A percentile compares a stretch with the other conserved stretches of the same genome.
phyloP scores from a whole-genome alignment of 768 basidiomycete species.

The Termitomyces sp. region DNA sequence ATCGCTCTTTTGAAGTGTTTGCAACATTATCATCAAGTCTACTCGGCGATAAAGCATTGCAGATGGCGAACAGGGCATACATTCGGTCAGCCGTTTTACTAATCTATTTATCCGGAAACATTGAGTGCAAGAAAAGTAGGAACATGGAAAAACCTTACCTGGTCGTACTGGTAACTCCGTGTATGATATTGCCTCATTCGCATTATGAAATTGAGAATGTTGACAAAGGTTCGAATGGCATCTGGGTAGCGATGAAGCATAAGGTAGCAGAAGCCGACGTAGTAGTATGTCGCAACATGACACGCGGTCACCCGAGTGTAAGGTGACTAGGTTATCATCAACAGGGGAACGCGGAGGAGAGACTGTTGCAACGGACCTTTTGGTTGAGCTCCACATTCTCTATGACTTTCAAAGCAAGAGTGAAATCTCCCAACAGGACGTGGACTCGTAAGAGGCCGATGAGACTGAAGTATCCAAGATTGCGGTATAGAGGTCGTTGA shows the following conservation, averaged over 20 bases:
- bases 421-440: constrained; percentile 93
- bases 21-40: constrained; percentile 93
- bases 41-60: constrained; percentile 89
- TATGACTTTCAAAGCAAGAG: constrained; percentile 92
- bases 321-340: constrained; percentile 52
- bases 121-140: not conserved
- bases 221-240: constrained; percentile 90
- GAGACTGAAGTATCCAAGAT: constrained; percentile 95
- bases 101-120: constrained; percentile 49
- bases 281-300: constrained; percentile 93
- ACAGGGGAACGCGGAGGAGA: not conserved
- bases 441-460: constrained; percentile 95
- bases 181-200: constrained; percentile 97
- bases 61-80: constrained; percentile 94
- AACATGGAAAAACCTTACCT: constrained; percentile 40
- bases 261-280: constrained; percentile 96
- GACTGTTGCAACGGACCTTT: constrained; percentile 49
- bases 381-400: constrained; percentile 91
- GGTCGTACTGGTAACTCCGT: constrained; percentile 93
- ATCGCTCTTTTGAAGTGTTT: constrained; percentile 89
- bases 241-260: constrained; percentile 94
- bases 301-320: constrained; percentile 95
- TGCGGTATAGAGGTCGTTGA: constrained; percentile 83
- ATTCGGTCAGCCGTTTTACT: constrained; percentile 97
- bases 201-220: constrained; percentile 92